Conservation (phyloP, 176 grass and related monocot species). For the Poa annua region DNA sequence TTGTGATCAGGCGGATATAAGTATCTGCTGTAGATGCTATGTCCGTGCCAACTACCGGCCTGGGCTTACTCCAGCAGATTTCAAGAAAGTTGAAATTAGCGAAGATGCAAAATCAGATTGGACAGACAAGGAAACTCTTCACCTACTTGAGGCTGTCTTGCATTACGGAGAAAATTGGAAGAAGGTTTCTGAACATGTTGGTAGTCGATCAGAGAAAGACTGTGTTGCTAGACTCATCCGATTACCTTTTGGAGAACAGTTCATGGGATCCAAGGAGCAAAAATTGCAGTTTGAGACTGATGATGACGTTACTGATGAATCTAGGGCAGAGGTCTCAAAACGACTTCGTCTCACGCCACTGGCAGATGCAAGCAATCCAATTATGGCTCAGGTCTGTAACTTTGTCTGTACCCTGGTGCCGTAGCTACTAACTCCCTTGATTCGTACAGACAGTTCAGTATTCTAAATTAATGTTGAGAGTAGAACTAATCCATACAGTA, state of each 20-base stretch:
- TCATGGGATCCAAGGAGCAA: slow-evolving; percentile 66
- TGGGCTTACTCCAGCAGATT: slow-evolving; percentile 78
- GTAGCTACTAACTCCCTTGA: slow-evolving; percentile 14
- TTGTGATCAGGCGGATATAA: slow-evolving; percentile 80
- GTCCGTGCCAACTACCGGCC: slow-evolving; percentile 83
- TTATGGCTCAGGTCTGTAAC: slow-evolving; percentile 84
- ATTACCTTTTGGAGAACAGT: slow-evolving; percentile 93
- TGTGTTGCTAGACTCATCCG: slow-evolving; percentile 89
- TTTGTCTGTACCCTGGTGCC: slow-evolving; percentile 14
- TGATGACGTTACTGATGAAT: slow-evolving; percentile 46
- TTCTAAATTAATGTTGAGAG: background rate
- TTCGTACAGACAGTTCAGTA: background rate
- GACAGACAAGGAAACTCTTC: slow-evolving; percentile 99
- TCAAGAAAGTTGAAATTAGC: slow-evolving; percentile 81
- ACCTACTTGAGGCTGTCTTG: slow-evolving; percentile 91
- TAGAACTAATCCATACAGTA: background rate
- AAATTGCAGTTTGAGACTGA: slow-evolving; percentile 47
- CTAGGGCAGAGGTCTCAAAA: slow-evolving; percentile 54
- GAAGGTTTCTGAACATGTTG: slow-evolving; percentile 88
- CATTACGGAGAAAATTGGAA: slow-evolving; percentile 96
- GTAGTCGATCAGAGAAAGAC: slow-evolving; percentile 83
- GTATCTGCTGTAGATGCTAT: slow-evolving; percentile 82
- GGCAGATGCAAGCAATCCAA: slow-evolving; percentile 93
- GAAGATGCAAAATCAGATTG: slow-evolving; percentile 89
- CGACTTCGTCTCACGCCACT: slow-evolving; percentile 69